A percentile compares a stretch with the other conserved stretches of the same genome.
Conservation (phyloP, 1,139 yeast species). For the Kazachstania sp. region DNA sequence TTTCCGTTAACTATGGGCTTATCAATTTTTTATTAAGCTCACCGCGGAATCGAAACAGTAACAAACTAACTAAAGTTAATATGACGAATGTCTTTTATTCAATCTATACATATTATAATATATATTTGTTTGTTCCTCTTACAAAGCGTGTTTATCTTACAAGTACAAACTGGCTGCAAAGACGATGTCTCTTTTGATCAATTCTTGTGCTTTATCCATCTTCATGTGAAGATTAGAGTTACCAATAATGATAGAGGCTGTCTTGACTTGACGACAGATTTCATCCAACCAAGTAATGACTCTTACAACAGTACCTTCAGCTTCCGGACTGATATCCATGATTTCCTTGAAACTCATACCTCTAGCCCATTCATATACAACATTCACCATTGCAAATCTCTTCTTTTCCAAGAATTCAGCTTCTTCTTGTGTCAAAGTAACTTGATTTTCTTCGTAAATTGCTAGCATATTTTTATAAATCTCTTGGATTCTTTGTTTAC, state of each 20-base stretch:
- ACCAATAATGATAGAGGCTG: slow-evolving; percentile 91
- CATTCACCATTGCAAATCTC: slow-evolving; percentile 84
- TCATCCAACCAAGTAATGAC: slow-evolving; percentile 92
- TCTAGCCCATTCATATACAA: slow-evolving; percentile 96
- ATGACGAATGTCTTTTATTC: background rate
- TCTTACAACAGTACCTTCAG: slow-evolving; percentile 97
- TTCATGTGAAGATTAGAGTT: slow-evolving; percentile 80
- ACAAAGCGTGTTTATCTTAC: slow-evolving; percentile 27
- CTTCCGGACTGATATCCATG: slow-evolving; percentile 79
- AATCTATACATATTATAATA: background rate
- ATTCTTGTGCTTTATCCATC: slow-evolving; percentile 89
- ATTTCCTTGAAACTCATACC: slow-evolving; percentile 88
- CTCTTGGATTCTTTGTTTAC: slow-evolving; percentile 59
- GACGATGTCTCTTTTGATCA: slow-evolving; percentile 91
- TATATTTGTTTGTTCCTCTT: background rate
- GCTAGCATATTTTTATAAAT: slow-evolving; percentile 58
- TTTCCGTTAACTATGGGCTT: too few relatives aligned
- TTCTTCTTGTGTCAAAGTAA: slow-evolving; percentile 74
- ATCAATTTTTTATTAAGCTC: too few relatives aligned
- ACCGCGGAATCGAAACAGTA: background rate
- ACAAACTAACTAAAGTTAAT: too few relatives aligned
- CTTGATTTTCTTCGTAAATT: slow-evolving; percentile 61
- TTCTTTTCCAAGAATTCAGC: slow-evolving; percentile 74
- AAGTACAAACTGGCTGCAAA: slow-evolving; percentile 92
- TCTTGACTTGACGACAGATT: slow-evolving; percentile 87